Percentiles rank a stretch among this genome's conserved stretches.
Conservation (phyloP, 495 filamentous ascomycete species). For the Penicillium cosmopolitanum region DNA sequence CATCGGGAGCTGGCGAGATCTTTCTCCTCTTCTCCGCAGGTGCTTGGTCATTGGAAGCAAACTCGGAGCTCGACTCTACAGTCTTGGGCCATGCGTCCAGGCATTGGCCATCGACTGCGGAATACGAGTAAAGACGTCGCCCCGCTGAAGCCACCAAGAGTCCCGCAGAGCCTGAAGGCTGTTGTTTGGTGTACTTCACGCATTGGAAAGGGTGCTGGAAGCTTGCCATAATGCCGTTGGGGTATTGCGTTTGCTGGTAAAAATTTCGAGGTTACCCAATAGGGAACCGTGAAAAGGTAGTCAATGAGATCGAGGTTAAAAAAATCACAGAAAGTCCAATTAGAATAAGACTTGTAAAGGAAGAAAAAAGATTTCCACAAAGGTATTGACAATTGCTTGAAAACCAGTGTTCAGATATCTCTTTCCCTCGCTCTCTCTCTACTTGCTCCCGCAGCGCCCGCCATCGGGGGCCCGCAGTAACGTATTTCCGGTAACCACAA, state of each 20-base stretch:
- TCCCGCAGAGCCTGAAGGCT: constrained; percentile 29
- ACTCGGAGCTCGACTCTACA: constrained; percentile 28
- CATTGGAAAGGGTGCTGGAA: constrained; percentile 59
- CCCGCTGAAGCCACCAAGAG: constrained; percentile 61
- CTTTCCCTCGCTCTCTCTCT: not conserved
- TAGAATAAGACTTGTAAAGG: not conserved
- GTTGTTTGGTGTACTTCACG: constrained; percentile 47
- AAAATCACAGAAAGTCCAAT: not conserved
- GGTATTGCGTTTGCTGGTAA: constrained; percentile 19
- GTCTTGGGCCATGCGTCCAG: constrained; percentile 55
- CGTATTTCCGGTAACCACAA: not conserved
- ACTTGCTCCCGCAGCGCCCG: constrained; percentile 1
- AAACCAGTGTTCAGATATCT: too few relatives aligned
- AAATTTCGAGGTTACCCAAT: constrained; percentile 13
- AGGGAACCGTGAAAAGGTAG: not conserved
- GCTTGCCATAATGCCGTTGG: constrained; percentile 33
- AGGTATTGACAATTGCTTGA: not conserved
- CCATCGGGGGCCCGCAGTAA: not conserved
- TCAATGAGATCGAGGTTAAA: not conserved
- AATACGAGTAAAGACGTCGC: constrained; percentile 55
- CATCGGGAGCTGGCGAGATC: constrained; percentile 34
- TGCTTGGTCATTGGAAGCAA: constrained; percentile 33
- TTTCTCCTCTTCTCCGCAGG: constrained; percentile 59
- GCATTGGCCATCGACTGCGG: constrained; percentile 43
- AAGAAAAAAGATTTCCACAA: not conserved